Conservation (phyloP, 108 stramenopile genomes). For the Aureococcus anophagefferens region DNA sequence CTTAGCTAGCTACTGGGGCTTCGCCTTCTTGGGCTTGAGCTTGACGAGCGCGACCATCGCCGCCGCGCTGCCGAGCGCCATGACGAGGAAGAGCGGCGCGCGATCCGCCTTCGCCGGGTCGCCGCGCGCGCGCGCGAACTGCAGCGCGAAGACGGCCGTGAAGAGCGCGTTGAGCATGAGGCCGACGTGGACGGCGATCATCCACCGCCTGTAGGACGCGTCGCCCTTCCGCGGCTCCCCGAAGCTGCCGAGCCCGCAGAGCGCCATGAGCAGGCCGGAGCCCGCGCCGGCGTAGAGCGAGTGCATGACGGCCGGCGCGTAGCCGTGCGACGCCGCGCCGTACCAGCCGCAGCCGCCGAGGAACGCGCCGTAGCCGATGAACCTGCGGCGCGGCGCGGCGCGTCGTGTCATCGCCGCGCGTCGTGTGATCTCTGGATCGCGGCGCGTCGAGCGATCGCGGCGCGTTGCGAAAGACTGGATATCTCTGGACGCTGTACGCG, state of each 20-base stretch:
- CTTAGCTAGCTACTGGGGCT: no score
- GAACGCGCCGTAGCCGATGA: neutral
- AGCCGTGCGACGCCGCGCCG: neutral
- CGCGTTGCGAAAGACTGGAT: no score
- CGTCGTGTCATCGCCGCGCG: no score
- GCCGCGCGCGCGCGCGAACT: neutral
- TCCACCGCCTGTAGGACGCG: neutral
- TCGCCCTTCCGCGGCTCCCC: neutral
- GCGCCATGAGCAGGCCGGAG: neutral
- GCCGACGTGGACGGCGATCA: neutral
- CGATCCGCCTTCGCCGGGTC: neutral
- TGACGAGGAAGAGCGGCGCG: neutral
- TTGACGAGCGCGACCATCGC: neutral
- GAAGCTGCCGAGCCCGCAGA: neutral
- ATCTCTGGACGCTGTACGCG: no score
- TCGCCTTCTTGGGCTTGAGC: neutral
- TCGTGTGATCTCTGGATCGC: no score
- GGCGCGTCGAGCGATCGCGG: no score
- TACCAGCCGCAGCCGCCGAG: neutral
- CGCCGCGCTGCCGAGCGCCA: neutral
- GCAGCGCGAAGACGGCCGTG: neutral
- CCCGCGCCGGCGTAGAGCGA: neutral
- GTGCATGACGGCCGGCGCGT: neutral
- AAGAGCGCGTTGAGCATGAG: neutral
- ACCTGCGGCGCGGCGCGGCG: no score